Conservation (phyloP, 31 red algal species). For the Odonthalia washingtoniensis region DNA sequence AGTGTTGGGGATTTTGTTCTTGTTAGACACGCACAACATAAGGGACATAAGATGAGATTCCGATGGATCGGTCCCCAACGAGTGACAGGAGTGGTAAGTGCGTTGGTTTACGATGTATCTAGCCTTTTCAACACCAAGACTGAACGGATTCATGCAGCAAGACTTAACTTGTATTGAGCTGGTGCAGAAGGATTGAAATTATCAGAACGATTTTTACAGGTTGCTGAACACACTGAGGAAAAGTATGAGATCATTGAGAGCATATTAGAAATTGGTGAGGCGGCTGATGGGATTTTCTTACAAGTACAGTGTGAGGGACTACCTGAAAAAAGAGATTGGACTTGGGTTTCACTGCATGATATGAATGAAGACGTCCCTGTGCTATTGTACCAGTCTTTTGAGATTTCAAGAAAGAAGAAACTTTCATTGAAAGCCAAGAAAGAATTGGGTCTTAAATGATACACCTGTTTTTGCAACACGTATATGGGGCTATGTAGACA, state of each 20-base stretch:
- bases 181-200: neutral
- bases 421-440: neutral
- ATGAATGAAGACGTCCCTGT: slow-evolving; percentile 29
- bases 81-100: slow-evolving; percentile 11
- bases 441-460: too few relatives aligned
- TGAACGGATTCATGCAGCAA: slow-evolving; percentile 34
- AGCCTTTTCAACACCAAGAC: neutral
- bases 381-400: neutral
- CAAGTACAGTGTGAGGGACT: slow-evolving; percentile 32
- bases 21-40: slow-evolving; percentile 21
- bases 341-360: slow-evolving; percentile 16
- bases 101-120: slow-evolving; percentile 34
- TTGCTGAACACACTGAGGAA: slow-evolving; percentile 21
- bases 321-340: slow-evolving; percentile 40
- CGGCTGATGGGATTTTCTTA: neutral
- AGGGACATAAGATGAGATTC: slow-evolving; percentile 45
- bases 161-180: slow-evolving; percentile 1
- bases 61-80: slow-evolving; percentile 23
- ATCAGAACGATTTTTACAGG: neutral
- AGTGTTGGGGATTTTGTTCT: slow-evolving; percentile 47
- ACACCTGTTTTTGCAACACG: too few relatives aligned
- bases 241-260: slow-evolving; percentile 20
- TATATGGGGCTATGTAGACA: too few relatives aligned
- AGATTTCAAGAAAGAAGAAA: slow-evolving; percentile 3
- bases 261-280: slow-evolving; percentile 22